These are phyloP conservation scores for Psilocybe cyanescens DNA, from an alignment of 768 basidiomycete genomes.

Conservation along the genomic window DNA sequence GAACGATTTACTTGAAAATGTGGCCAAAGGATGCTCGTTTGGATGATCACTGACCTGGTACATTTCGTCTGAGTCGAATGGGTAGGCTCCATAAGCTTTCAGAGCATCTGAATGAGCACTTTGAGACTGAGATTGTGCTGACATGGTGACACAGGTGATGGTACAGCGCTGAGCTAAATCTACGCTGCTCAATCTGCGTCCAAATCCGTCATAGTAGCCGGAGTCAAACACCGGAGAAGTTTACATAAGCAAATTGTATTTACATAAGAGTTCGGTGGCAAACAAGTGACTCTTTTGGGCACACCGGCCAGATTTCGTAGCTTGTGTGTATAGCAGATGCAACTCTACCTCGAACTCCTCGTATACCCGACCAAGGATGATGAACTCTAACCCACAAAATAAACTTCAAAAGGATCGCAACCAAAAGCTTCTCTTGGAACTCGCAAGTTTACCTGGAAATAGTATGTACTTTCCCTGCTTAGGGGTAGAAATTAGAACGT, in stretches of 20 bases:
- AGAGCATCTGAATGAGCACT: neutral
- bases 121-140: slow-evolving; percentile 7
- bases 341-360: neutral
- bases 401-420: slow-evolving; percentile 70
- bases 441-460: slow-evolving; percentile 78
- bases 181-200: neutral
- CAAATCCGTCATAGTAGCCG: neutral
- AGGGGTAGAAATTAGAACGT: neutral
- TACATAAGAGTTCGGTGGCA: neutral
- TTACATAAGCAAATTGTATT: neutral
- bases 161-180: neutral
- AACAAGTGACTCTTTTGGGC: slow-evolving; percentile 5
- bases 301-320: neutral
- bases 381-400: slow-evolving; percentile 40
- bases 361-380: slow-evolving; percentile 12
- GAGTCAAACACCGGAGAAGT: neutral
- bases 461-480: slow-evolving; percentile 46
- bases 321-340: neutral
- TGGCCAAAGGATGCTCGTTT: neutral
- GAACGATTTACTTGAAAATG: slow-evolving; percentile 4
- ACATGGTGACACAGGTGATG: neutral
- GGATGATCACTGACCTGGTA: slow-evolving; percentile 53
- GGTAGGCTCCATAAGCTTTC: slow-evolving; percentile 25
- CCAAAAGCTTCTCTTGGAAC: slow-evolving; percentile 68
- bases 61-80: slow-evolving; percentile 58